phyloP scores from a whole-genome alignment of 1,139 yeast genomes.

The Protomyces gravidus region DNA sequence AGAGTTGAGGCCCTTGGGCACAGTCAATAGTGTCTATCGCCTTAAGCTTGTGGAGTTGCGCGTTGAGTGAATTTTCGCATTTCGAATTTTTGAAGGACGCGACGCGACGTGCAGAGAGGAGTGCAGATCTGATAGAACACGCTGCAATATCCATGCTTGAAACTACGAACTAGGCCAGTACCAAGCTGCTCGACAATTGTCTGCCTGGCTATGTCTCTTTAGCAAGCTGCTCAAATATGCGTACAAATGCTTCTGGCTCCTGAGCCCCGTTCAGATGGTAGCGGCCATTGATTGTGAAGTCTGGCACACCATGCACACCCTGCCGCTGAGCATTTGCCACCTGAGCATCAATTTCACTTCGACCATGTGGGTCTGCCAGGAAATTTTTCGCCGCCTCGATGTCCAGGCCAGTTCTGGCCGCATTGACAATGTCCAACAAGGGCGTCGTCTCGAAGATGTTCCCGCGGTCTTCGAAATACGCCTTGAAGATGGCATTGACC shows the following conservation, averaged over 20 bases:
- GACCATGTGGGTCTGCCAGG: conserved; percentile 23
- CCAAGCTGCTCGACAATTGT: too few species aligned
- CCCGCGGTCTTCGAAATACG: conserved; percentile 28
- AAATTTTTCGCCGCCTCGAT: conserved; percentile 24
- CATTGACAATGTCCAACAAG: neutral
- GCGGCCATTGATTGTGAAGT: conserved; percentile 29
- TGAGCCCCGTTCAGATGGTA: conserved; percentile 32
- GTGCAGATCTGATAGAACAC: too few species aligned
- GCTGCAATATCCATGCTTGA: too few species aligned
- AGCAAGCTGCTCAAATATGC: conserved; percentile 17
- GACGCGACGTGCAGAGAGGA: too few species aligned
- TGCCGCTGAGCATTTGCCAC: conserved; percentile 12
- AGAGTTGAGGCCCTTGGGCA: too few species aligned
- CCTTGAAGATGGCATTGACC: conserved; percentile 31
- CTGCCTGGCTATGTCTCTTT: neutral
- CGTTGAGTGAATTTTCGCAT: too few species aligned
- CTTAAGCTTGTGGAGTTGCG: too few species aligned
- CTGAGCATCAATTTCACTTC: conserved; percentile 25
- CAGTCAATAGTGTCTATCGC: too few species aligned
- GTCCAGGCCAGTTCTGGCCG: conserved; percentile 19
- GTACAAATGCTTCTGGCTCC: conserved; percentile 30
- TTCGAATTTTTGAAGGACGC: too few species aligned
- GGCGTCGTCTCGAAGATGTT: conserved; percentile 27
- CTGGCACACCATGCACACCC: conserved; percentile 33
- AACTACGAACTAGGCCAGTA: too few species aligned